Conservation (phyloP, 805 yeast species). For the Blastobotrys robertii region DNA sequence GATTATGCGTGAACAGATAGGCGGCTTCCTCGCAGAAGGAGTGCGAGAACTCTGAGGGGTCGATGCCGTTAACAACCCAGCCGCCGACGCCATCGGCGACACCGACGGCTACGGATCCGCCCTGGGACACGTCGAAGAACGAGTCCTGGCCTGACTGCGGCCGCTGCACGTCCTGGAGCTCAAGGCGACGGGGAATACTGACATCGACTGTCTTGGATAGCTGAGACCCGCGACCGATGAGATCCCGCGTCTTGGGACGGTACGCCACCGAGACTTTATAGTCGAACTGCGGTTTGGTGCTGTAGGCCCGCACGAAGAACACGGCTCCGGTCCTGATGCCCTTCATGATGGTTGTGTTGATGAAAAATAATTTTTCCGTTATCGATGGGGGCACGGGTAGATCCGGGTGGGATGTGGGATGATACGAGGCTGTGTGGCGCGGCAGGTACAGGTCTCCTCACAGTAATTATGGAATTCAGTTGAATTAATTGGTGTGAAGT, state of each 20-base stretch:
- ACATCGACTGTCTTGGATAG: neutral
- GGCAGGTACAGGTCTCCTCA: no score
- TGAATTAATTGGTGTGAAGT: no score
- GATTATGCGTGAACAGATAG: constrained; percentile 26
- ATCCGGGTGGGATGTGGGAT: no score
- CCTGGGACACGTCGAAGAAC: constrained; percentile 2
- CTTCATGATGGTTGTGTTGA: no score
- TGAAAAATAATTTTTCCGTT: no score
- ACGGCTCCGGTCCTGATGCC: no score
- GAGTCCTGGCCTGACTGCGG: constrained; percentile 5
- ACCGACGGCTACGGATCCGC: constrained; percentile 20
- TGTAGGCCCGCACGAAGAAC: no score
- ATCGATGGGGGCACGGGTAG: no score
- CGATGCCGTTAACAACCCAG: constrained; percentile 87
- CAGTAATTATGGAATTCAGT: no score
- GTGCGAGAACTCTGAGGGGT: constrained; percentile 77
- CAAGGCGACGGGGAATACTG: neutral
- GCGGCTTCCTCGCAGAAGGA: constrained; percentile 58
- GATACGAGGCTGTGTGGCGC: no score
- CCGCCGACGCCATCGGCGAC: constrained; percentile 94
- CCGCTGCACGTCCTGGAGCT: neutral
- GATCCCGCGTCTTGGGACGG: constrained; percentile 7
- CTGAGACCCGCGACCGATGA: neutral
- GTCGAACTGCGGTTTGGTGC: neutral
- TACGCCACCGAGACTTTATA: constrained; percentile 12